Base-by-base conservation (phyloP, 139 green algal genomes). In the Volvox africanus region DNA sequence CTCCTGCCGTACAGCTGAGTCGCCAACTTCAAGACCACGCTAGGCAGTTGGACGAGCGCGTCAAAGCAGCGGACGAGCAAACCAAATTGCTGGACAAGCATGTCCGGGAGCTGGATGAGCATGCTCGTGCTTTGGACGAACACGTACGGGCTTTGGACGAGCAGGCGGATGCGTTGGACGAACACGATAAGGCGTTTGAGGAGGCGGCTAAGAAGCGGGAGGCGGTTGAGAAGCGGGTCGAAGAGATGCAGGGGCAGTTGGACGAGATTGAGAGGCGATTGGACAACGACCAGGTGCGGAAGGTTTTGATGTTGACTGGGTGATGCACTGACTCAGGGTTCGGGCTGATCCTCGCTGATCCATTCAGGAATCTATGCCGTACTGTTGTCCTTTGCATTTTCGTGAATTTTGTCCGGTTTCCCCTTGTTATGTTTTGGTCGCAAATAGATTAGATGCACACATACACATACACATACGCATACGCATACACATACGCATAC, bases 41-140 rank as follows among this genome's bases (percentile, higher is more conserved):
- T 62, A 44, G 32, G 33, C 9, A 36, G 65, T 36, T 89, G 67
- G 83, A 89, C 5, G 68, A 89, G 67, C 67, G 36, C 16, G 55
- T 20, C 67, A 69, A 55, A 28, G 16, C n/a, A 21, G n/a, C 86
- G 61, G 86, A 92, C 61, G 61, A 71, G 35, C 36, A 65, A 2
- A n/a, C 79, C 2, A 55, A 65, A 32, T 3, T 79, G 44, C 86
- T 91, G 28, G 92, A 94, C n/a, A 82, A 92, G 26, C 88, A 91
- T 61, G 82, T 65, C 14, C 65, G 67, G 19, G 61, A 61, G 35
- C 22, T 85, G 21, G 89, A 91, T 13, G 89, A 93, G 89, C 86
- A 82, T 17, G 69, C 28, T 20, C 61, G 65, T 69, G 85, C 44
- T 36, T 21, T 89, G 85, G 69, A 89, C 69, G 85, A 89, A 68